Evolutionary conservation across 2,329 filamentous ascomycete genomes (phyloP), one percentile per base, ranked within the genome.

Genomic region (Aspergillus amoenus): DNA sequence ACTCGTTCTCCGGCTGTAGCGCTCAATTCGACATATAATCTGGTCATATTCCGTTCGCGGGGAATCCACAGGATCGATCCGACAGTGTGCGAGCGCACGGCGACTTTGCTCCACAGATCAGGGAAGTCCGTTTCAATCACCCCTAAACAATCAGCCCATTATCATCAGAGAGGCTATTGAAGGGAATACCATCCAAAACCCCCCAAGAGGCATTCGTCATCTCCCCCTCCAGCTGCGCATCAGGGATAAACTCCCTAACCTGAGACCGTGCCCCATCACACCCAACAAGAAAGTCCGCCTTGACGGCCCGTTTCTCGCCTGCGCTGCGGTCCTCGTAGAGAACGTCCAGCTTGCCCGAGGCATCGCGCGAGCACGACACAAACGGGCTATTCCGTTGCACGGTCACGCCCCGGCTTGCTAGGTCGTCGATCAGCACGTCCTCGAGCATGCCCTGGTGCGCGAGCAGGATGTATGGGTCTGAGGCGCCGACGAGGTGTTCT

Each of bases 381-480:
- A 90, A 91, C 5, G 82, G 80, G 13, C 84, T 86, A 64, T 85
- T 88, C 60, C 88, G 79, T 55, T 79, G 79, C 22, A 91, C 87
- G 42, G 82, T 79, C 15, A 85, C 77, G 13, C 87, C 87, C 47
- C 88, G 81, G 64, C 85, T 82, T 62, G 79, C 78, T 71, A 91
- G 80, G 65, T 91, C 88, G 8, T 88, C 80, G 51, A 90, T 82
- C 64, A 92, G 86, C 2, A 89, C 73, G 46, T 84, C 82, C 73
- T 91, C 89, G 0, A 91, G 82, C 82, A 91, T 90, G 47, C 89
- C 88, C 72, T 92, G 88, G 67, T 91, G 89, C 1, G 81, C 80
- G 3, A 83, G 73, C 2, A 84, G 67, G 5, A 83, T 81, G 59
- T 82, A 83, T 1, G 81, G 81, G 59, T 84, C 80, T 3, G 79